phyloP scores from a whole-genome alignment of 352 stramenopile genomes.

The Globisporangium polare region DNA sequence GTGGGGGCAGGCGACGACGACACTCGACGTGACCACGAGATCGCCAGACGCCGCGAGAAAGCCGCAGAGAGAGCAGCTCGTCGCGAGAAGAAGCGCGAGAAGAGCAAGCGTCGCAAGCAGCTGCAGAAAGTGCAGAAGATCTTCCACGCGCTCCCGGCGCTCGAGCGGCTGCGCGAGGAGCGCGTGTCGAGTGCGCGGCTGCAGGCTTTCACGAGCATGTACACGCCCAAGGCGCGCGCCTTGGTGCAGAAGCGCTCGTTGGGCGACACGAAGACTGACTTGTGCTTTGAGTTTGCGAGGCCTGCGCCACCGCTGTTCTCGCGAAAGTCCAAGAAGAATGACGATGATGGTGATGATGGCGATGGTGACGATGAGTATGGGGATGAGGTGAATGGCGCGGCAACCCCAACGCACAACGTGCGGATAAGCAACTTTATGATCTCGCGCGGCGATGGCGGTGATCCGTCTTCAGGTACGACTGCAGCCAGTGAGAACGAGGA shows the following conservation, averaged over 20 bases:
- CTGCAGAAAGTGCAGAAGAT: slow-evolving; percentile 20
- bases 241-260: slow-evolving; percentile 52
- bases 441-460: slow-evolving; percentile 2
- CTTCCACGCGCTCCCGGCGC: slow-evolving; percentile 38
- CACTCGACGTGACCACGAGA: slow-evolving; percentile 9
- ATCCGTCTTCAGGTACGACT: not conserved
- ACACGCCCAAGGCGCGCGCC: slow-evolving; percentile 44
- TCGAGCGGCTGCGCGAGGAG: slow-evolving; percentile 34
- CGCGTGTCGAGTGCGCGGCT: slow-evolving; percentile 44
- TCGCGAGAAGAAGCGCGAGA: slow-evolving; percentile 22
- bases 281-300: slow-evolving; percentile 67
- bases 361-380: not conserved
- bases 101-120: slow-evolving; percentile 21
- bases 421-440: slow-evolving; percentile 15
- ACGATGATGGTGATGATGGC: not conserved
- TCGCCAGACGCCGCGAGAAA: slow-evolving; percentile 20
- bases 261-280: slow-evolving; percentile 44
- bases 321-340: not conserved
- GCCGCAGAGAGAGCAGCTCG: slow-evolving; percentile 16
- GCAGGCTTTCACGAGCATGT: slow-evolving; percentile 43
- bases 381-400: slow-evolving; percentile 3
- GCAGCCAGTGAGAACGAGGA: slow-evolving; percentile 22
- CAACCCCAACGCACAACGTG: slow-evolving; percentile 12
- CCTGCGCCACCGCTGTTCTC: slow-evolving; percentile 11
- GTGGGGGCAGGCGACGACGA: slow-evolving; percentile 7